These are phyloP conservation scores for Fusarium secorum DNA, from an alignment of 2,329 filamentous ascomycete species.

Conservation along the genomic window DNA sequence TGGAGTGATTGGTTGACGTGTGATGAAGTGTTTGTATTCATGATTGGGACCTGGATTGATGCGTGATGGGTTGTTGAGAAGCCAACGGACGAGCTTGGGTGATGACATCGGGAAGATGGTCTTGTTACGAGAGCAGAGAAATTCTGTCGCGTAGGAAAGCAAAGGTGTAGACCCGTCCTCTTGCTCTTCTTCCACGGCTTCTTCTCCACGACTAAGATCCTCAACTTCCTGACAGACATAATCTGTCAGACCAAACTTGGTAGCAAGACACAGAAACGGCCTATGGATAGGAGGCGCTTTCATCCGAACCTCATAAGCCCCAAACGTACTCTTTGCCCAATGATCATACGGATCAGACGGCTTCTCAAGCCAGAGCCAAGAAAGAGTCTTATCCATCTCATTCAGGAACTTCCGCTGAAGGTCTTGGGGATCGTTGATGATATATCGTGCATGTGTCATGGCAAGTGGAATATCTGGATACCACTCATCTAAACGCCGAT, in stretches of 20 bases:
- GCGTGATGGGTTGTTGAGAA: background rate
- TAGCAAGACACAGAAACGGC: conserved; percentile 2
- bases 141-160: conserved; percentile 8
- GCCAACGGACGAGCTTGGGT: background rate
- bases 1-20: background rate
- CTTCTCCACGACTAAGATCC: background rate
- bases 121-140: conserved; percentile 10
- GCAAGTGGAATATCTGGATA: conserved; percentile 49
- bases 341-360: background rate
- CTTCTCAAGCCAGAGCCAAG: conserved; percentile 5
- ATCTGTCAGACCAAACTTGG: background rate
- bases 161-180: background rate
- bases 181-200: background rate
- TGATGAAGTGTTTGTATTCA: conserved; percentile 11
- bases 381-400: conserved; percentile 6
- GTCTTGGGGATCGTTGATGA: conserved; percentile 19
- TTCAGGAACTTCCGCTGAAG: background rate
- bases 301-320: conserved; percentile 4
- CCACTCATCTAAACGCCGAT: conserved; percentile 51
- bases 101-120: conserved; percentile 11
- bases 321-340: conserved; percentile 13
- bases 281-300: conserved; percentile 1
- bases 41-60: conserved; percentile 1
- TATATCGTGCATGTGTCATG: conserved; percentile 48
- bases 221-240: conserved; percentile 7